These are phyloP conservation scores for Exophiala bonariae DNA, from an alignment of 2,329 filamentous ascomycete genomes.

Conservation along the genomic window DNA sequence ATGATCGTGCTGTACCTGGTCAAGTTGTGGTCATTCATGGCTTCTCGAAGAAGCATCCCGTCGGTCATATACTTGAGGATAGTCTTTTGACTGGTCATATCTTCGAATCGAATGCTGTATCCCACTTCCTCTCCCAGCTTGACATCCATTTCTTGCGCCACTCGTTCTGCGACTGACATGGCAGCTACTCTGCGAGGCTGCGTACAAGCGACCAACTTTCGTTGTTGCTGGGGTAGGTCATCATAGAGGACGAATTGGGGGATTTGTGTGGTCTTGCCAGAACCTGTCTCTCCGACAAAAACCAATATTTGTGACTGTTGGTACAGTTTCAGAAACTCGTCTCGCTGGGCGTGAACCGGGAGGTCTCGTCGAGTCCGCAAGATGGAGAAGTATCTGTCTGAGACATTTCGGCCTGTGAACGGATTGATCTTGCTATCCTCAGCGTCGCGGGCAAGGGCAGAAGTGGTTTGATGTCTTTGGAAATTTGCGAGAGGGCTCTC, in stretches of 20 bases:
- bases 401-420: constrained; percentile 77
- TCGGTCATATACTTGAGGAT: constrained; percentile 99
- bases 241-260: constrained; percentile 98
- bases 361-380: constrained; percentile 79
- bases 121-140: constrained; percentile 90
- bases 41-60: constrained; percentile 94
- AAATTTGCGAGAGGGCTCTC: constrained; percentile 63
- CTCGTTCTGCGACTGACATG: constrained; percentile 98
- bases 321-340: constrained; percentile 92
- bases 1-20: constrained; percentile 96
- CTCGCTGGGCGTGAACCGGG: constrained; percentile 87
- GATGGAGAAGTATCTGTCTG: constrained; percentile 85
- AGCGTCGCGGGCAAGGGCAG: constrained; percentile 67
- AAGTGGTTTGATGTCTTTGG: constrained; percentile 77
- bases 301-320: constrained; percentile 94
- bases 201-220: constrained; percentile 94
- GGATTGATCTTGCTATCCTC: constrained; percentile 84
- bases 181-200: constrained; percentile 96
- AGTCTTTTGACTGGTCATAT: constrained; percentile 84
- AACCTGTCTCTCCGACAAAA: constrained; percentile 98
- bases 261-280: constrained; percentile 98
- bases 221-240: constrained; percentile 81
- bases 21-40: constrained; percentile 92
- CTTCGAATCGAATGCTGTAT: constrained; percentile 98
- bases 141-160: constrained; percentile 95